Evolutionary conservation across 495 filamentous ascomycete genomes (phyloP).

Genomic region (Aspergillus homomorphus): DNA sequence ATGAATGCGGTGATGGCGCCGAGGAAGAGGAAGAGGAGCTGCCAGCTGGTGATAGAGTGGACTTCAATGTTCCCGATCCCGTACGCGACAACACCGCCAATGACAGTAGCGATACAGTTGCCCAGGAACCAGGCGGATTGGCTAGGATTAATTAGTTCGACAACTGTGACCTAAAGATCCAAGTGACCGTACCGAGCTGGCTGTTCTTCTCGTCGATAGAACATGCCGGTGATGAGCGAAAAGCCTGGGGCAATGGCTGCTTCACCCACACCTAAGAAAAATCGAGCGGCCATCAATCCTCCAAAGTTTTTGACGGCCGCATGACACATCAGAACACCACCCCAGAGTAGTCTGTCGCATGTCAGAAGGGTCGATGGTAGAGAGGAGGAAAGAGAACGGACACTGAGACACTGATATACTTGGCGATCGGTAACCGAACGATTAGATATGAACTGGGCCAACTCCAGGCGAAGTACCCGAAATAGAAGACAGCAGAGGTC

Average conservation of each 20-base stretch:
- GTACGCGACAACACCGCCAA: slow-evolving; percentile 55
- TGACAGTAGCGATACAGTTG: slow-evolving; percentile 43
- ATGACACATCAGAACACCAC: slow-evolving; percentile 34
- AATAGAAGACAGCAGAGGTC: slow-evolving; percentile 49
- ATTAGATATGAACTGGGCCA: slow-evolving; percentile 53
- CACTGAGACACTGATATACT: slow-evolving; percentile 43
- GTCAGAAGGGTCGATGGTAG: slow-evolving; percentile 2
- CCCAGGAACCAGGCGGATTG: slow-evolving; percentile 40
- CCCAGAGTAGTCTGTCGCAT: slow-evolving; percentile 35
- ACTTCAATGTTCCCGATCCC: slow-evolving; percentile 52
- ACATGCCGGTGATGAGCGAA: slow-evolving; percentile 53
- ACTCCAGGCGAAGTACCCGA: slow-evolving; percentile 51
- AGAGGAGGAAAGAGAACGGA: slow-evolving; percentile 9
- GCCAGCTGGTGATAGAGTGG: slow-evolving; percentile 39
- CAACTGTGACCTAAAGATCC: neutral
- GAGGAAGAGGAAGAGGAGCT: slow-evolving; percentile 41
- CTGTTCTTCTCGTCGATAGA: slow-evolving; percentile 52
- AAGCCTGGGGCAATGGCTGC: slow-evolving; percentile 56
- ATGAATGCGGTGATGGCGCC: slow-evolving; percentile 39
- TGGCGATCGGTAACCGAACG: slow-evolving; percentile 54
- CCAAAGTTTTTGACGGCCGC: slow-evolving; percentile 50
- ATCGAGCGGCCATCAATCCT: slow-evolving; percentile 48
- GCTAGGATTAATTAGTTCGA: slow-evolving; percentile 26
- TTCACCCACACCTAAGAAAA: slow-evolving; percentile 56
- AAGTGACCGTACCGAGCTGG: slow-evolving; percentile 38